Percentiles rank a stretch among this genome's conserved stretches.
These are phyloP conservation scores for Fusarium torreyae DNA, from an alignment of 2,329 filamentous ascomycete genomes.

Conservation along the genomic window DNA sequence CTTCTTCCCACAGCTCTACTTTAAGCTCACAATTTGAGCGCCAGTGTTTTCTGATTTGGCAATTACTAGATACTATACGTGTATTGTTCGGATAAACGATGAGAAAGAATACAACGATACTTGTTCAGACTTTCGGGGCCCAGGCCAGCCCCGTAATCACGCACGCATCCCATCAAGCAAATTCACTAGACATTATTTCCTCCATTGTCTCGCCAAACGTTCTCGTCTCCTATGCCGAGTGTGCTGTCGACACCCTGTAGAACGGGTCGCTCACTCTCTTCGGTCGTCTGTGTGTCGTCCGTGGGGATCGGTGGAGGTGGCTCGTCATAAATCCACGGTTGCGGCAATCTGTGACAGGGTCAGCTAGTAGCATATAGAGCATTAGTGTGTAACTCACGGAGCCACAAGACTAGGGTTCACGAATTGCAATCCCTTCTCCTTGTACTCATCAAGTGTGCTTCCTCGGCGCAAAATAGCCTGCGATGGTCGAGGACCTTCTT, in stretches of 20 bases:
- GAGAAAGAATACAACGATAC: conserved; percentile 4
- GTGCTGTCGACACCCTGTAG: conserved; percentile 55
- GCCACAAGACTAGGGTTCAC: conserved; percentile 81
- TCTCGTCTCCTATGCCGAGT: conserved; percentile 59
- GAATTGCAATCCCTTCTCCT: conserved; percentile 79
- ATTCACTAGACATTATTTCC: conserved; percentile 45
- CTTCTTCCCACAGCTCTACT: too few relatives aligned
- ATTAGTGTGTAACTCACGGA: conserved; percentile 66
- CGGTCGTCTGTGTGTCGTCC: conserved; percentile 49
- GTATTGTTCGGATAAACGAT: conserved; percentile 4
- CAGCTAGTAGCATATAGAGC: conserved; percentile 21
- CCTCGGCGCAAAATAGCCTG: conserved; percentile 64
- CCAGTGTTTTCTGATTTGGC: background rate
- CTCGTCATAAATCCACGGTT: conserved; percentile 77
- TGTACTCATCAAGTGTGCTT: conserved; percentile 80
- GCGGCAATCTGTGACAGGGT: conserved; percentile 68
- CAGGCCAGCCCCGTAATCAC: conserved; percentile 31
- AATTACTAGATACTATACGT: background rate
- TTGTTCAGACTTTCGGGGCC: conserved; percentile 13
- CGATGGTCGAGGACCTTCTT: conserved; percentile 57
- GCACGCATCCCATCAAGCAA: conserved; percentile 6
- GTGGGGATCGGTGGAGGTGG: conserved; percentile 60
- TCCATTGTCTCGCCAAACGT: conserved; percentile 56
- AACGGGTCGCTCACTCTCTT: conserved; percentile 48
- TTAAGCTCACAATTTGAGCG: background rate